Percentiles rank a stretch among this genome's conserved stretches.
phyloP scores from a whole-genome alignment of 2,329 filamentous ascomycete species.

The Chaetomiaceae sp. region DNA sequence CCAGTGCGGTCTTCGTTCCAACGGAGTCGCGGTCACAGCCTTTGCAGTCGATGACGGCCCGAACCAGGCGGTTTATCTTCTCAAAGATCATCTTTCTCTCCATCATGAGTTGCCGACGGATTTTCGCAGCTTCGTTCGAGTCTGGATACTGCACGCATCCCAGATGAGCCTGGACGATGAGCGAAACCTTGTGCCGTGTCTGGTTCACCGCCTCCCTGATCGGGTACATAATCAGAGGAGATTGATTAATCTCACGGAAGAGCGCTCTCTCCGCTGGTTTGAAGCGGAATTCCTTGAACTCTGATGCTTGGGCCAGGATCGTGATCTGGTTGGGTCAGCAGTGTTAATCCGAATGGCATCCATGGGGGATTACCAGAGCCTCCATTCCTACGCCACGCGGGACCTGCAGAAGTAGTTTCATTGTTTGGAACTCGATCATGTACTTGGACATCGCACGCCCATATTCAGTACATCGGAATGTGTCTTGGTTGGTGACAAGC shows the following conservation, averaged over 20 bases:
- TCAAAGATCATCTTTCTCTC: constrained; percentile 64
- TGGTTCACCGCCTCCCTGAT: constrained; percentile 63
- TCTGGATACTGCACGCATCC: constrained; percentile 59
- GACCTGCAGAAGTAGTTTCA: constrained; percentile 64
- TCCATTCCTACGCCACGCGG: constrained; percentile 57
- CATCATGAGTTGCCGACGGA: constrained; percentile 52
- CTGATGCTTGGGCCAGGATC: constrained; percentile 61
- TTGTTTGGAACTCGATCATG: constrained; percentile 74
- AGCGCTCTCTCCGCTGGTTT: constrained; percentile 63
- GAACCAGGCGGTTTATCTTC: constrained; percentile 63
- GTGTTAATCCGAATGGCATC: no score
- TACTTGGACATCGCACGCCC: constrained; percentile 80
- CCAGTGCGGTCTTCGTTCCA: constrained; percentile 64
- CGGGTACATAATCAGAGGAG: constrained; percentile 62
- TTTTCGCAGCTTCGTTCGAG: constrained; percentile 45
- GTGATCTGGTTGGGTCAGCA: constrained; percentile 65
- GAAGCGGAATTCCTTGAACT: constrained; percentile 70
- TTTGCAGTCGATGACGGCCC: constrained; percentile 74
- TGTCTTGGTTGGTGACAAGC: constrained; percentile 48
- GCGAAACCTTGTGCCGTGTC: constrained; percentile 68
- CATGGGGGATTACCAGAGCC: constrained; percentile 61
- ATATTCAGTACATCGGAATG: constrained; percentile 63
- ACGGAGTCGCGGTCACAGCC: constrained; percentile 56
- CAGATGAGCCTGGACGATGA: constrained; percentile 73
- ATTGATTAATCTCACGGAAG: constrained; percentile 70